phyloP scores from a whole-genome alignment of 192 early-diverging fungal species.

The Bifiguratus adelaidae region DNA sequence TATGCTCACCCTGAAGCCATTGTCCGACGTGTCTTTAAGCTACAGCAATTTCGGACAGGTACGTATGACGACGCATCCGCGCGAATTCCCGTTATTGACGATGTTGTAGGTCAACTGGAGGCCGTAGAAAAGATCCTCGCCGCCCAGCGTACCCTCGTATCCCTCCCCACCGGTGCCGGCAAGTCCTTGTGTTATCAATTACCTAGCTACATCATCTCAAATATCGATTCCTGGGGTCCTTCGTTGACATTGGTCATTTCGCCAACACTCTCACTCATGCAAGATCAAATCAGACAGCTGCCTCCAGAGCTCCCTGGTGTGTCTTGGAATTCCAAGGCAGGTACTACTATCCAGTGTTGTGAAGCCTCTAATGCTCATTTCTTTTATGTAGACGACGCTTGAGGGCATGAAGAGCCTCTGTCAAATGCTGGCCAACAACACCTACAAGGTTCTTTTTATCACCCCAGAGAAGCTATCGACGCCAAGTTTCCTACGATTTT shows the following conservation, averaged over 20 bases:
- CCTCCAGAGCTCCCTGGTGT: constrained; percentile 45
- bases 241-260: constrained; percentile 62
- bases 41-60: too few species aligned
- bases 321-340: constrained; percentile 48
- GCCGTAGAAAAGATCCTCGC: constrained; percentile 31
- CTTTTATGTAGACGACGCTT: neutral
- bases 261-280: constrained; percentile 75
- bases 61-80: too few species aligned
- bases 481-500: constrained; percentile 42
- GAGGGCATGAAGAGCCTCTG: constrained; percentile 11
- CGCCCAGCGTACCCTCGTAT: constrained; percentile 32
- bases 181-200: constrained; percentile 78
- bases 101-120: constrained; percentile 33
- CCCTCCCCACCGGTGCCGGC: constrained; percentile 50
- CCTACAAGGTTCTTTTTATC: constrained; percentile 60
- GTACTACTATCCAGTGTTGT: constrained; percentile 10
- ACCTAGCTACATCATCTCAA: constrained; percentile 48
- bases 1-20: too few species aligned
- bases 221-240: neutral
- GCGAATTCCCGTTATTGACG: too few species aligned
- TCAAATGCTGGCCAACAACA: constrained; percentile 25
- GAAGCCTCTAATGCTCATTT: constrained; percentile 2
- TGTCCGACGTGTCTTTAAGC: too few species aligned
- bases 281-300: constrained; percentile 67
- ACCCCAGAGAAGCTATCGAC: constrained; percentile 61